phyloP scores from a whole-genome alignment of 75 land plant species.

The Selaginella tamariscina region DNA sequence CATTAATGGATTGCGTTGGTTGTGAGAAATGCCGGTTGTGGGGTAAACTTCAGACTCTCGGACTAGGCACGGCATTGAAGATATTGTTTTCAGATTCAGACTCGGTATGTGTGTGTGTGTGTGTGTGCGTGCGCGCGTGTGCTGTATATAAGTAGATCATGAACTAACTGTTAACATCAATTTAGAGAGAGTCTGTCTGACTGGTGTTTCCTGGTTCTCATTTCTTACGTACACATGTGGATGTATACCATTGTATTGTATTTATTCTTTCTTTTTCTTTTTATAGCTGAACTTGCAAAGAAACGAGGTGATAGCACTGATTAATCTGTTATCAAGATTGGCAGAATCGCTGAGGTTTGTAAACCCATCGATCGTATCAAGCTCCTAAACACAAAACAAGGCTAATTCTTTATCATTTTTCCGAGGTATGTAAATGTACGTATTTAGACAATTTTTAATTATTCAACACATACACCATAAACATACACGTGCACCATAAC shows the following conservation, averaged over 20 bases:
- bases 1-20: constrained; percentile 94
- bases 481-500: too few relatives aligned
- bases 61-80: constrained; percentile 90
- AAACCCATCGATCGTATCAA: too few relatives aligned
- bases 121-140: too few relatives aligned
- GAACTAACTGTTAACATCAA: too few relatives aligned
- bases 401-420: too few relatives aligned
- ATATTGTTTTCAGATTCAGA: constrained; percentile 54
- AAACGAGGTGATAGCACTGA: constrained; percentile 85
- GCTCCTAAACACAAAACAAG: too few relatives aligned
- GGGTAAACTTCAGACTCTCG: constrained; percentile 96
- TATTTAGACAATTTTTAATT: too few relatives aligned
- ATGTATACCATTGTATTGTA: neutral
- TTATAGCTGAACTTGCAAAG: constrained; percentile 66
- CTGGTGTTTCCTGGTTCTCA: neutral
- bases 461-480: too few relatives aligned
- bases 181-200: too few relatives aligned
- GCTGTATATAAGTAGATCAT: too few relatives aligned
- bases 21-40: constrained; percentile 96
- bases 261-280: neutral
- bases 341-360: constrained; percentile 68
- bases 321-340: constrained; percentile 66
- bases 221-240: neutral
- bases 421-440: too few relatives aligned
- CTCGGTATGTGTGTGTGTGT: too few relatives aligned